Percentiles rank a stretch among this genome's conserved stretches.
Evolutionary conservation across 2,329 filamentous ascomycete species (phyloP).

Genomic region (Phaeophleospora eucalypticola): DNA sequence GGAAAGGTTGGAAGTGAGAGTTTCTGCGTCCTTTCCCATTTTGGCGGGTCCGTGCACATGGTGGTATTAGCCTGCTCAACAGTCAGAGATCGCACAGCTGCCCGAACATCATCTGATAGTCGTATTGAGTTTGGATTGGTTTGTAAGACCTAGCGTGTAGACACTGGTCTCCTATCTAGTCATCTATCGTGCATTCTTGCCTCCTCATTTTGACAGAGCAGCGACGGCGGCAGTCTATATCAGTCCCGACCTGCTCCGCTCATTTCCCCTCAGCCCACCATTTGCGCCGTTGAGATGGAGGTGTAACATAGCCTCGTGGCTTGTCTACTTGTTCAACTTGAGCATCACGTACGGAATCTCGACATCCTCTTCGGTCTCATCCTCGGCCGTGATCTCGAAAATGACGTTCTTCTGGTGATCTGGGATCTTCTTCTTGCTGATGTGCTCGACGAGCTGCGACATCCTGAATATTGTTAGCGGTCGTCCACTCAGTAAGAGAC

Average conservation of each 20-base stretch:
- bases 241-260: neutral
- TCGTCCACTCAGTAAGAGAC: conserved; percentile 3
- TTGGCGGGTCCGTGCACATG: too few relatives aligned
- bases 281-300: neutral
- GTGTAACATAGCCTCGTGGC: too few relatives aligned
- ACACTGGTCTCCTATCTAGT: too few relatives aligned
- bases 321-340: conserved; percentile 54
- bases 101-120: too few relatives aligned
- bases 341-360: conserved; percentile 97
- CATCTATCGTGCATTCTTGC: too few relatives aligned
- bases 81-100: too few relatives aligned
- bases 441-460: conserved; percentile 78
- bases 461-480: conserved; percentile 54
- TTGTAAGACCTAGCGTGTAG: neutral
- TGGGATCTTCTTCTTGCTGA: conserved; percentile 89
- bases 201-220: too few relatives aligned
- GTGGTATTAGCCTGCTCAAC: too few relatives aligned
- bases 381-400: conserved; percentile 92
- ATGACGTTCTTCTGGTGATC: conserved; percentile 92
- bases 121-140: too few relatives aligned
- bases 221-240: neutral
- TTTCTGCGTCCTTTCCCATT: too few relatives aligned
- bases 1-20: too few relatives aligned
- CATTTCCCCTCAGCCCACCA: neutral
- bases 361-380: conserved; percentile 83